Evolutionary conservation across 2,329 filamentous ascomycete genomes (phyloP).

Genomic region (Colletotrichum sansevieriae): DNA sequence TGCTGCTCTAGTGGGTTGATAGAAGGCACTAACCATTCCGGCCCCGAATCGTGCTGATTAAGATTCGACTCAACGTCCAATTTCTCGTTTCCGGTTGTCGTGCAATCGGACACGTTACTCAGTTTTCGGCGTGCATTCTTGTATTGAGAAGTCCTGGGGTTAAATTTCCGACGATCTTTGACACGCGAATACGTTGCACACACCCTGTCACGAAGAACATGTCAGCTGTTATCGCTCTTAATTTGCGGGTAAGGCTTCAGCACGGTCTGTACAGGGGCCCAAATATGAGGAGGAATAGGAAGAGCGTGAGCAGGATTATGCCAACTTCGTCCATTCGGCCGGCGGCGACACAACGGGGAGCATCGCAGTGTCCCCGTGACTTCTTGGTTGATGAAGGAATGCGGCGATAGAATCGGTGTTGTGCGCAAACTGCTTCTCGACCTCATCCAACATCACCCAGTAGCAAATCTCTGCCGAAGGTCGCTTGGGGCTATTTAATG

Average conservation of each 20-base stretch:
- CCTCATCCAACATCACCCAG: too few species aligned
- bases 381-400: background rate
- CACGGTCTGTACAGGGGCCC: slow-evolving; percentile 36
- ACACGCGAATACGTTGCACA: slow-evolving; percentile 21
- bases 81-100: slow-evolving; percentile 28
- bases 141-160: slow-evolving; percentile 35
- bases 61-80: slow-evolving; percentile 33
- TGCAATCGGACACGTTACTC: slow-evolving; percentile 48
- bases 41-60: slow-evolving; percentile 17
- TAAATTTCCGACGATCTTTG: slow-evolving; percentile 39
- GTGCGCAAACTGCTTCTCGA: too few species aligned
- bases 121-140: slow-evolving; percentile 48
- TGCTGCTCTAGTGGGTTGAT: background rate
- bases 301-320: slow-evolving; percentile 36
- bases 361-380: slow-evolving; percentile 16
- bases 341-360: background rate
- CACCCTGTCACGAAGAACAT: slow-evolving; percentile 8
- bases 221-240: slow-evolving; percentile 24
- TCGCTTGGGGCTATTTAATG: background rate
- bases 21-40: slow-evolving; percentile 30
- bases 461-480: background rate
- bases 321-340: slow-evolving; percentile 36
- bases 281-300: slow-evolving; percentile 28
- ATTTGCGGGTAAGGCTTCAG: slow-evolving; percentile 18
- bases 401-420: too few species aligned